Conservation (phyloP, 768 basidiomycete genomes). For the Amanita inopinata region DNA sequence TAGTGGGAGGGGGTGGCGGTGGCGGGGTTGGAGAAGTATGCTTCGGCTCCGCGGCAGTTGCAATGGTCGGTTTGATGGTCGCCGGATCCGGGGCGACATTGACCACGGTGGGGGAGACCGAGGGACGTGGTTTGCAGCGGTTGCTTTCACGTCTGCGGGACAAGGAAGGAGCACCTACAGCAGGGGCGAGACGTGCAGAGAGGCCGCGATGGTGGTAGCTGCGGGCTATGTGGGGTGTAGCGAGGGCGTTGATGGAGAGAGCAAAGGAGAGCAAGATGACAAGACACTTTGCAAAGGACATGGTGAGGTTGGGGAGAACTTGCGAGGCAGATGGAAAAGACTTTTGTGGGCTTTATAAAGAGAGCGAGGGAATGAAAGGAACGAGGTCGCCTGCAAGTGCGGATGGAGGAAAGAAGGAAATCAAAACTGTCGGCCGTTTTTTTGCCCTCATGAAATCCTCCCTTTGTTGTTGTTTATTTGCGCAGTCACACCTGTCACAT, state of each 20-base stretch:
- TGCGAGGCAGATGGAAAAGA: conserved; percentile 13
- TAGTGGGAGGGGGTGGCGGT: too few relatives aligned
- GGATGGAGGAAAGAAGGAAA: conserved; percentile 5
- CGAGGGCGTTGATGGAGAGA: conserved; percentile 25
- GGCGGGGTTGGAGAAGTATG: conserved; percentile 10
- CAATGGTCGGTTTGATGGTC: too few relatives aligned
- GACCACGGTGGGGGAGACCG: conserved; percentile 11
- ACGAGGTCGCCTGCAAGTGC: conserved; percentile 7
- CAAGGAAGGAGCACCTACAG: conserved; percentile 16
- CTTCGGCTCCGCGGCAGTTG: too few relatives aligned
- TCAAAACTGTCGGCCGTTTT: conserved; percentile 3
- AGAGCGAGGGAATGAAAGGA: conserved; percentile 8
- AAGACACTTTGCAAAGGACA: conserved; percentile 34
- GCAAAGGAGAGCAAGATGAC: conserved; percentile 35
- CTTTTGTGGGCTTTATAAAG: too few relatives aligned
- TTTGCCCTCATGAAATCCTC: not conserved
- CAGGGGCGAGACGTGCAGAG: conserved; percentile 32
- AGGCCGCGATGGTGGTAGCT: conserved; percentile 30
- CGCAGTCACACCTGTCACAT: too few relatives aligned
- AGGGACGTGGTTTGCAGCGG: conserved; percentile 28
- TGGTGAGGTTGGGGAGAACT: conserved; percentile 17
- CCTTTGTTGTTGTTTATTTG: not conserved
- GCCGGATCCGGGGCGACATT: conserved; percentile 13
- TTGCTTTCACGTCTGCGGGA: conserved; percentile 22
- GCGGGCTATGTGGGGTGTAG: conserved; percentile 31